Evolutionary conservation across 2,329 filamentous ascomycete species (phyloP).

Genomic region (Arthrobotrys musiformis): DNA sequence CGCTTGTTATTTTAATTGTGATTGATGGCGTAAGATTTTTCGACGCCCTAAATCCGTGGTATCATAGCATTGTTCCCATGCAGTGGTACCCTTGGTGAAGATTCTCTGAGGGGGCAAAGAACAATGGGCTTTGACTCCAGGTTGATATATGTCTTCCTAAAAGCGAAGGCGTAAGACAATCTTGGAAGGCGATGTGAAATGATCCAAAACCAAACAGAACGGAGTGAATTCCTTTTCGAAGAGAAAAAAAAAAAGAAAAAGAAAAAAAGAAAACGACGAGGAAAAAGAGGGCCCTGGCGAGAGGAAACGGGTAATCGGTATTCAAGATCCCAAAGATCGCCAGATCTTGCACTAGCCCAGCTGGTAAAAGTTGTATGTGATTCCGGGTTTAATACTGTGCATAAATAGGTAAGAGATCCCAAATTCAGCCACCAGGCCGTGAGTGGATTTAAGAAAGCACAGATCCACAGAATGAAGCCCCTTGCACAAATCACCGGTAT

Average conservation of each 20-base stretch:
- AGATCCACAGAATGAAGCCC: slow-evolving; percentile 25
- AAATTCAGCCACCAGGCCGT: slow-evolving; percentile 28
- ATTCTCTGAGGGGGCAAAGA: neutral
- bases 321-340: slow-evolving; percentile 38
- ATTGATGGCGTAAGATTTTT: slow-evolving; percentile 30
- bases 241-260: no score
- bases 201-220: neutral
- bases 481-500: neutral
- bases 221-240: slow-evolving; percentile 34
- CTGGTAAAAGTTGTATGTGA: slow-evolving; percentile 20
- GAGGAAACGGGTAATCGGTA: slow-evolving; percentile 15
- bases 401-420: slow-evolving; percentile 32
- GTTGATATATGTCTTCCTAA: slow-evolving; percentile 20
- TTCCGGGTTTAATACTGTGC: slow-evolving; percentile 30
- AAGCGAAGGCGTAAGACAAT: slow-evolving; percentile 43
- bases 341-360: slow-evolving; percentile 29
- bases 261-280: no score
- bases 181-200: slow-evolving; percentile 21
- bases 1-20: neutral
- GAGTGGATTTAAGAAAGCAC: slow-evolving; percentile 42
- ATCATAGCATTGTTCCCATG: slow-evolving; percentile 36
- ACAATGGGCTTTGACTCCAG: slow-evolving; percentile 2
- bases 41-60: slow-evolving; percentile 10
- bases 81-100: slow-evolving; percentile 8
- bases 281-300: neutral